Evolutionary conservation across 2,329 filamentous ascomycete genomes (phyloP).

Genomic region (Aspergillus neotritici): DNA sequence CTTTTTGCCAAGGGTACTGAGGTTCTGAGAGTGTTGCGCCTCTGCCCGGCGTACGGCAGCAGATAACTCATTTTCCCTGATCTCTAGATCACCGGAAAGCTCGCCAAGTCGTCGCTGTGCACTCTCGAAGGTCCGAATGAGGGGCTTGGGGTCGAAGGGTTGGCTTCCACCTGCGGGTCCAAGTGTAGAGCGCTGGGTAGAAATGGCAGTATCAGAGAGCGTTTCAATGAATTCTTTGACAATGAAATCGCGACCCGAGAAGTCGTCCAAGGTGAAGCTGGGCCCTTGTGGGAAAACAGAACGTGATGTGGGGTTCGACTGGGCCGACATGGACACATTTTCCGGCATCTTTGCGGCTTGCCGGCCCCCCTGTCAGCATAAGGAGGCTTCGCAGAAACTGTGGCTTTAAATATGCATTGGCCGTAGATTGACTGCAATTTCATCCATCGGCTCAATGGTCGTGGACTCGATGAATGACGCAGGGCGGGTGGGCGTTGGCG

Average conservation of each 20-base stretch:
- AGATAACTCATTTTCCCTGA: conserved; percentile 82
- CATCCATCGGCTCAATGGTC: too few relatives aligned
- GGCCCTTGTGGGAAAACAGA: conserved; percentile 72
- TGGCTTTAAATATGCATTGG: not conserved
- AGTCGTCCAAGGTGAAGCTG: conserved; percentile 81
- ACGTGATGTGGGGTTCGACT: conserved; percentile 48
- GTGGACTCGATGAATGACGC: too few relatives aligned
- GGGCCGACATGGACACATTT: conserved; percentile 36
- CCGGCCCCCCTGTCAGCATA: conserved; percentile 3
- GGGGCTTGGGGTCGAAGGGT: conserved; percentile 88
- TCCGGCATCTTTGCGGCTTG: conserved; percentile 31
- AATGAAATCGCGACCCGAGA: conserved; percentile 88
- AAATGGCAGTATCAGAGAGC: conserved; percentile 75
- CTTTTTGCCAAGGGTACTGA: conserved; percentile 80
- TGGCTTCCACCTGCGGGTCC: conserved; percentile 33
- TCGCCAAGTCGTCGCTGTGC: conserved; percentile 50
- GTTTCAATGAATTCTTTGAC: conserved; percentile 96
- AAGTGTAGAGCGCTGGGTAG: conserved; percentile 69
- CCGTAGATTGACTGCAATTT: too few relatives aligned
- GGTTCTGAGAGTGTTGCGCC: conserved; percentile 82
- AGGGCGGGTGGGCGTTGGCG: too few relatives aligned
- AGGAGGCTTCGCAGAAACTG: not conserved
- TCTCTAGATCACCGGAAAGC: conserved; percentile 71
- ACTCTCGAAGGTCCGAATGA: conserved; percentile 90
- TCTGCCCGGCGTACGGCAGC: conserved; percentile 88